Evolutionary conservation across 176 grass and related monocot species (phyloP).

Genomic region (Oryza punctata): DNA sequence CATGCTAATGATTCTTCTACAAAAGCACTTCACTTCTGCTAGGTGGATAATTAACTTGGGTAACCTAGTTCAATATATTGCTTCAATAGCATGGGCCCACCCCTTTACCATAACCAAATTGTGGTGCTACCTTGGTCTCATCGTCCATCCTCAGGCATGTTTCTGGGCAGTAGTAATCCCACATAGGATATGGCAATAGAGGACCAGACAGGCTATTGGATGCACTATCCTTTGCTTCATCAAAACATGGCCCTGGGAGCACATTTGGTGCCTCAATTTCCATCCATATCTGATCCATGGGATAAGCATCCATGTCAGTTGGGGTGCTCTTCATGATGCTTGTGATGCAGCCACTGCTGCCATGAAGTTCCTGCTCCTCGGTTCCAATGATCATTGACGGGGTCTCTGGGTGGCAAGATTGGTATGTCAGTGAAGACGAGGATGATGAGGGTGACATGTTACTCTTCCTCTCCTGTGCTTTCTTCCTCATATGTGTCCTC

Average conservation of each 20-base stretch:
- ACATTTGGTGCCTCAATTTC: slow-evolving; percentile 67
- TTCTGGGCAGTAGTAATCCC: slow-evolving; percentile 56
- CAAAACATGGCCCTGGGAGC: not conserved
- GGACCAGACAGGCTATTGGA: slow-evolving; percentile 35
- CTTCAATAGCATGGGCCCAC: slow-evolving; percentile 48
- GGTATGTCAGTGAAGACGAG: slow-evolving; percentile 73
- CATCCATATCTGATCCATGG: slow-evolving; percentile 92
- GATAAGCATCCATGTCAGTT: slow-evolving; percentile 58
- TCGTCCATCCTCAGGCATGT: slow-evolving; percentile 60
- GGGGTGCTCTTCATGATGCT: slow-evolving; percentile 48
- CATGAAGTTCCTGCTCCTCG: slow-evolving; percentile 39
- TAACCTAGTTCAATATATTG: slow-evolving; percentile 37
- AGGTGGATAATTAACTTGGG: slow-evolving; percentile 33
- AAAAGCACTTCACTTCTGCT: slow-evolving; percentile 56
- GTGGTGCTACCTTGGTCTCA: slow-evolving; percentile 58
- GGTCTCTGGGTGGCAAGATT: slow-evolving; percentile 44
- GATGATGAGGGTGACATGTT: slow-evolving; percentile 69
- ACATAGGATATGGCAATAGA: slow-evolving; percentile 25
- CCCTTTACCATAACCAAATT: slow-evolving; percentile 43
- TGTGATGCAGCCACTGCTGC: slow-evolving; percentile 55
- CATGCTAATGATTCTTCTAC: slow-evolving; percentile 47
- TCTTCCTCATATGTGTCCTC: slow-evolving; percentile 98
- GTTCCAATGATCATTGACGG: slow-evolving; percentile 34
- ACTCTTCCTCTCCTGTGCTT: slow-evolving; percentile 79
- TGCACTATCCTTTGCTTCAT: slow-evolving; percentile 35